Percentiles rank a stretch among this genome's conserved stretches.
Conservation (phyloP, 169 alveolate genomes). For the Plasmodium vivax region DNA sequence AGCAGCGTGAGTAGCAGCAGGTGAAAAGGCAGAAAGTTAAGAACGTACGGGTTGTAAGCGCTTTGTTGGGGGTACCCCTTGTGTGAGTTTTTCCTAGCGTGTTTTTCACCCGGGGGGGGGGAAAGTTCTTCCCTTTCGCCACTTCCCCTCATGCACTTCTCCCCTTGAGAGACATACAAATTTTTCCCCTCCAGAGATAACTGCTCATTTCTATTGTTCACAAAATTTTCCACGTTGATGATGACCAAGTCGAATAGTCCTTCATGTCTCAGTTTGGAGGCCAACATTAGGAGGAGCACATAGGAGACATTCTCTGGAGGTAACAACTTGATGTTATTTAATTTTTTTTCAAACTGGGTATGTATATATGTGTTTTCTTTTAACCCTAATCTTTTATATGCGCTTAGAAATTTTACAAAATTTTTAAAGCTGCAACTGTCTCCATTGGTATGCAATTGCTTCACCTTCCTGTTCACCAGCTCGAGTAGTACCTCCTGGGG, state of each 20-base stretch:
- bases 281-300: constrained; percentile 12
- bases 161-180: background rate
- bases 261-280: constrained; percentile 21
- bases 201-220: background rate
- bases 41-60: constrained; percentile 9
- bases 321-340: constrained; percentile 20
- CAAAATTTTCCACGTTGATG: constrained; percentile 60
- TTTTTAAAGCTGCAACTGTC: constrained; percentile 37
- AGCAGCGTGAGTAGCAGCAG: constrained; percentile 28
- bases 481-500: constrained; percentile 4
- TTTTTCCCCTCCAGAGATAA: background rate
- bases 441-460: background rate
- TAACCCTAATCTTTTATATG: constrained; percentile 36
- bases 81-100: background rate
- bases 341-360: constrained; percentile 53
- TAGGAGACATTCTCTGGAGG: constrained; percentile 62
- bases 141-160: background rate
- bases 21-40: constrained; percentile 51
- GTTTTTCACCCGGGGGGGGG: background rate
- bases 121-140: background rate
- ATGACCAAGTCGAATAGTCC: constrained; percentile 23
- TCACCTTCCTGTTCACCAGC: constrained; percentile 13
- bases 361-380: constrained; percentile 40
- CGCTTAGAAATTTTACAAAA: constrained; percentile 61
- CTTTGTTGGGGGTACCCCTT: background rate